Evolutionary conservation across 495 filamentous ascomycete species (phyloP), one percentile per base, ranked within the genome.

Genomic region (Oidiodendron maius): DNA sequence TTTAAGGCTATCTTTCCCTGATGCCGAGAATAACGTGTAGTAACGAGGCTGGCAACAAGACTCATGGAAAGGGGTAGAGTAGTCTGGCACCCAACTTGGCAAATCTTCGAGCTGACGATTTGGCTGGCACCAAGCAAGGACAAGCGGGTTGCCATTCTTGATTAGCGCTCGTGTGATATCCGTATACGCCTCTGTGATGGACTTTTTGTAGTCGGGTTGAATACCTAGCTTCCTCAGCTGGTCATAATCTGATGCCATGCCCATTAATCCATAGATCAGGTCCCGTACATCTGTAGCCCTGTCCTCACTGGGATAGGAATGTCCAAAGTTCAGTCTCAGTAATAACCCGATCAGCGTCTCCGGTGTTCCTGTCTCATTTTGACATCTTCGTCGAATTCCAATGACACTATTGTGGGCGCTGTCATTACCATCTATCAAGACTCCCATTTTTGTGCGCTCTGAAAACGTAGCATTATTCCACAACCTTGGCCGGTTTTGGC

Each of bases 251-350:
- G 18, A 23, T 20, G 38, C n/a, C 9, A 44, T 28, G 25, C 28
- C 44, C 3, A 52, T 22, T 13, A 52, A 52, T 6, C 23, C 51
- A 24, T 17, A 53, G 6, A 53, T 38, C 20, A 46, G 40, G 46
- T 53, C 51, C 11, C 51, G 32, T 3, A 30, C 46, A 49, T 53
- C 51, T 4, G 51, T 53, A 13, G 51, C 15, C 11, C 24, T 25
- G n/a, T 16, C 15, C 12, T 11, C 13, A 34, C 11, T 15, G 5
- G 18, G n/a, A n/a, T n/a, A n/a, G n/a, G n/a, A n/a, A n/a, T n/a
- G n/a, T n/a, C n/a, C n/a, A n/a, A n/a, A n/a, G n/a, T n/a, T n/a
- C n/a, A n/a, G n/a, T n/a, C n/a, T n/a, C n/a, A n/a, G n/a, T n/a
- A n/a, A n/a, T n/a, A n/a, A n/a, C n/a, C n/a, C n/a, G n/a, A n/a